phyloP scores from a whole-genome alignment of 306 rosid species.

The Malus sieversii region DNA sequence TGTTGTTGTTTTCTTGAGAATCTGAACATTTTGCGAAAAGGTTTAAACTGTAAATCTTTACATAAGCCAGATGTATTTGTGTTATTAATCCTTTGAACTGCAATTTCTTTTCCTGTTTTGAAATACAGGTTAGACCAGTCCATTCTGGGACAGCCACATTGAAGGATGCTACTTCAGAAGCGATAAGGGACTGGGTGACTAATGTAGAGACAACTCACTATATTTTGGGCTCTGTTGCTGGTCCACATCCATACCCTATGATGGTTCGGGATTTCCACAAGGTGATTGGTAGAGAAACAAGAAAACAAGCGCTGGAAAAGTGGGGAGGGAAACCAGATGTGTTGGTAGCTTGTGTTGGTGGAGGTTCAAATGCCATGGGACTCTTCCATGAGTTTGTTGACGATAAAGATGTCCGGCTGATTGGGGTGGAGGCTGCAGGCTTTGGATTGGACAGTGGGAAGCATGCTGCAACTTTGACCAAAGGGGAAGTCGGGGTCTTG shows the following conservation, averaged over 20 bases:
- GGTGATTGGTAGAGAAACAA: slow-evolving; percentile 85
- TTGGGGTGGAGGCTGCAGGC: slow-evolving; percentile 98
- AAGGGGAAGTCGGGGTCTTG: slow-evolving; percentile 87
- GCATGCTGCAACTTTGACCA: slow-evolving; percentile 90
- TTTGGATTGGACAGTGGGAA: slow-evolving; percentile 88
- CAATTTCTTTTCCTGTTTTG: neutral
- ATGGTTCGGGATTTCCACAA: slow-evolving; percentile 97
- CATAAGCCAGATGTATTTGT: neutral
- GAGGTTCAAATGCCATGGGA: slow-evolving; percentile 97
- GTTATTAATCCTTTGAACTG: neutral
- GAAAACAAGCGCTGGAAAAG: slow-evolving; percentile 85
- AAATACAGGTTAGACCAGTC: slow-evolving; percentile 69
- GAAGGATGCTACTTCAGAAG: slow-evolving; percentile 97
- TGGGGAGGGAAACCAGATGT: slow-evolving; percentile 98
- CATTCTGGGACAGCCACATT: slow-evolving; percentile 94
- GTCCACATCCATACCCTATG: slow-evolving; percentile 98
- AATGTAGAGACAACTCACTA: slow-evolving; percentile 98
- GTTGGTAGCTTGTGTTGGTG: slow-evolving; percentile 87
- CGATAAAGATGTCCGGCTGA: slow-evolving; percentile 63
- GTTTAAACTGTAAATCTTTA: neutral
- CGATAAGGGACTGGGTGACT: slow-evolving; percentile 98
- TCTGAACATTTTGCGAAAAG: neutral
- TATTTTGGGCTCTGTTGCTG: slow-evolving; percentile 95
- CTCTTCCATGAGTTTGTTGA: slow-evolving; percentile 82
- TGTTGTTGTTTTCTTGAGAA: neutral